Evolutionary conservation across 164 flowering plant species (phyloP), one percentile per base, ranked within the genome.

Genomic region (Malania oleifera): DNA sequence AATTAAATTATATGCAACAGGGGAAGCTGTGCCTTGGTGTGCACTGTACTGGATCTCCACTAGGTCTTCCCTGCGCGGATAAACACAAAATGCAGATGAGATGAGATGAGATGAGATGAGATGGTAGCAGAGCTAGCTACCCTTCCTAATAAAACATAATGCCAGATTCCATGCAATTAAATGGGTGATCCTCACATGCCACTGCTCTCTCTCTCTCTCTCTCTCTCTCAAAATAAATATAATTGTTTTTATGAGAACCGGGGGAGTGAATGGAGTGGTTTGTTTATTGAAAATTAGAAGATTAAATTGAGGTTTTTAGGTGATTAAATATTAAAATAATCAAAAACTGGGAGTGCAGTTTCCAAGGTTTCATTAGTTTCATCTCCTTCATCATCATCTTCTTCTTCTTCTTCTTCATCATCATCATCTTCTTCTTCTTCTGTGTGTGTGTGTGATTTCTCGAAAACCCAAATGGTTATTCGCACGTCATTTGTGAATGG

Each of bases 121-220:
- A 22, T 54, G 45, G 57, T 43, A 37, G 63, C 22, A 56, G 45
- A 54, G 20, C 27, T 52, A n/a, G n/a, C n/a, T n/a, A n/a, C n/a
- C n/a, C n/a, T n/a, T n/a, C n/a, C n/a, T n/a, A n/a, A 55, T 45
- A 51, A 67, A 62, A 37, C 47, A 47, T n/a, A 22, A 17, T 56
- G 40, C 62, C 40, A 53, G 67, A 68, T 68, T 72, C 69, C 64
- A 68, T 64, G 72, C 54, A 20, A 65, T n/a, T n/a, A n/a, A n/a
- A n/a, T 58, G 5, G 68, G 67, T 72, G 75, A 70, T 56, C 40
- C 43, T 59, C 76, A 68, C 76, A 68, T 72, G 72, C 58, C 31
- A 17, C 39, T 20, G 18, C 19, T 53, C 11, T 18, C 39, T 20
- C 3, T 20, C 19, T 5, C 12, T 47, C 27, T 31, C 35, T 31